A percentile compares a stretch with the other conserved stretches of the same genome.
Evolutionary conservation across 2,329 filamentous ascomycete genomes (phyloP).

Genomic region (Colletotrichum graminicola): DNA sequence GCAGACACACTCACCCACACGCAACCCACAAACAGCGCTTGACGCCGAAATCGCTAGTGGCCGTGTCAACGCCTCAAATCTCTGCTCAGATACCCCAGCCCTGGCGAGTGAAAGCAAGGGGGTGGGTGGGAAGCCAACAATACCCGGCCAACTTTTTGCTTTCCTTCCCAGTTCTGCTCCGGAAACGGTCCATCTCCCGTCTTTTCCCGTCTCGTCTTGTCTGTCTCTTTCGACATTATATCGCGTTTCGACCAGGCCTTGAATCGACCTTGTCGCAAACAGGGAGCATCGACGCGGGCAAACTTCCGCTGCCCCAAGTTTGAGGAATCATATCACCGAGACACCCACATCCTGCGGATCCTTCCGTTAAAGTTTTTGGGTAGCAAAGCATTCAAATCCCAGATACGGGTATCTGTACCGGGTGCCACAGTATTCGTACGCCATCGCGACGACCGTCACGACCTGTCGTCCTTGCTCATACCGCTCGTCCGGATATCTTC

Average conservation of each 20-base stretch:
- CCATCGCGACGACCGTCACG: conserved; percentile 10
- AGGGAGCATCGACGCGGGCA: conserved; percentile 22
- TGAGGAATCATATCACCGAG: conserved; percentile 20
- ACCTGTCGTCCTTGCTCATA: background rate
- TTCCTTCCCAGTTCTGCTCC: background rate
- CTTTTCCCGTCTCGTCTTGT: conserved; percentile 10
- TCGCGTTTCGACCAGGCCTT: conserved; percentile 7
- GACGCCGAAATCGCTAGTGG: conserved; percentile 17
- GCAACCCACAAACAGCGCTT: conserved; percentile 6
- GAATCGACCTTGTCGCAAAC: conserved; percentile 17
- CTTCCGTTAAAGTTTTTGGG: conserved; percentile 1
- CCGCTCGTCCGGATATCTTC: conserved; percentile 11
- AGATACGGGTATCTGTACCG: background rate
- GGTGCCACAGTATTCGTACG: background rate
- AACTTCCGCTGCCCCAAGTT: conserved; percentile 16
- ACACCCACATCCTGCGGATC: conserved; percentile 29
- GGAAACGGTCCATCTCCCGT: background rate
- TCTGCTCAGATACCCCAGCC: conserved; percentile 3
- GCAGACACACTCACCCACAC: background rate
- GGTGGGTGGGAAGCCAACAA: background rate
- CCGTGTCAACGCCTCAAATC: conserved; percentile 27
- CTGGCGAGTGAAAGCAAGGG: background rate
- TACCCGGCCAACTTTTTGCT: background rate
- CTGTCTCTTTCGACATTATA: background rate
- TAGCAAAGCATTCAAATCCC: background rate